phyloP scores from a whole-genome alignment of 164 flowering plant genomes.

The Tetracentron sinense region DNA sequence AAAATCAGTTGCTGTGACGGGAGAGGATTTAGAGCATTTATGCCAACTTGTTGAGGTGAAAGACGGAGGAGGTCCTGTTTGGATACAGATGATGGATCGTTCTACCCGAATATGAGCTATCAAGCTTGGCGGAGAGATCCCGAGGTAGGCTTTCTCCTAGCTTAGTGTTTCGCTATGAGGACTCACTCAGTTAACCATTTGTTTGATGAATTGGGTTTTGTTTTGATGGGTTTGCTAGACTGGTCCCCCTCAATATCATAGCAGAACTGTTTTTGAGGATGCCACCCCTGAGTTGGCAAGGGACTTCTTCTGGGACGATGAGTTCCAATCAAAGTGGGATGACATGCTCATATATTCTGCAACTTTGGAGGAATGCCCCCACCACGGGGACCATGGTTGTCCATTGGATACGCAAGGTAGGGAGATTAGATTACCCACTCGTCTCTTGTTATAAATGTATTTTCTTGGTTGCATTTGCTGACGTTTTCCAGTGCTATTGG shows the following conservation, averaged over 20 bases:
- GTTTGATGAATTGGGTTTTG: too few relatives aligned
- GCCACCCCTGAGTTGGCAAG: constrained; percentile 63
- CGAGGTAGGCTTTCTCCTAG: constrained; percentile 32
- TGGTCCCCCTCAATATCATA: constrained; percentile 79
- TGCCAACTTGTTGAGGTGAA: constrained; percentile 53
- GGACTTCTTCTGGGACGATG: constrained; percentile 88
- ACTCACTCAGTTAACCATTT: too few relatives aligned
- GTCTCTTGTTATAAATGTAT: constrained; percentile 2
- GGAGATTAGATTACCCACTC: background rate
- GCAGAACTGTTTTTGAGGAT: constrained; percentile 64
- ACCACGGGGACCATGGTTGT: constrained; percentile 73
- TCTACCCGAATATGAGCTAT: constrained; percentile 62
- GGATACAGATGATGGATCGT: constrained; percentile 80
- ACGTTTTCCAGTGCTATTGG: constrained; percentile 2
- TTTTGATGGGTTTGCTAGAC: constrained; percentile 28
- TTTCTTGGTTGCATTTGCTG: constrained; percentile 13
- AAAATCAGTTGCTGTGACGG: constrained; percentile 28
- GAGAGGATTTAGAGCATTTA: constrained; percentile 57
- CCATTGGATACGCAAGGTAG: constrained; percentile 82
- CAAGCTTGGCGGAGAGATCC: constrained; percentile 87
- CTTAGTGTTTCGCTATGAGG: background rate
- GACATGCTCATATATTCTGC: constrained; percentile 53
- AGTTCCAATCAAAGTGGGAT: constrained; percentile 70
- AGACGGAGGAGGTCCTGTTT: constrained; percentile 88
- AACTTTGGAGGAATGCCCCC: constrained; percentile 53